Conservation (phyloP, 805 yeast genomes). For the Yamadazyma olivae region DNA sequence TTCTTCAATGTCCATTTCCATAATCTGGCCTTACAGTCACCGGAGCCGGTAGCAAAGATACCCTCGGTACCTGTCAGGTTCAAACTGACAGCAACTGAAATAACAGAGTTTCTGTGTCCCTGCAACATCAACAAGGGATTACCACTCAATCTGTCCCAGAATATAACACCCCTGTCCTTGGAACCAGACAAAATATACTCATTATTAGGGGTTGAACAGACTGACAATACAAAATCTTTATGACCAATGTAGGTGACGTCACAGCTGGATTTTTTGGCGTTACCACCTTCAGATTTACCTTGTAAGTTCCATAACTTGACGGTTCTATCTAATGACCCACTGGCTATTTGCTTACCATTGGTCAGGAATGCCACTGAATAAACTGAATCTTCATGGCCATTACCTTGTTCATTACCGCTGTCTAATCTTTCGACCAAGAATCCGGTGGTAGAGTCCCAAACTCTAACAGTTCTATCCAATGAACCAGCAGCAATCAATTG, state of each 20-base stretch:
- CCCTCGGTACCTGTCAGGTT: conserved; percentile 71
- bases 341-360: conserved; percentile 86
- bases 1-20: conserved; percentile 76
- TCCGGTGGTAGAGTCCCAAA: conserved; percentile 94
- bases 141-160: conserved; percentile 93
- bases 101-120: conserved; percentile 95
- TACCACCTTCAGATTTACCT: conserved; percentile 35
- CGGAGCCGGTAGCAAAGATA: conserved; percentile 94
- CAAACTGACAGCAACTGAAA: conserved; percentile 88
- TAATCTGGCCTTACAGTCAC: conserved; percentile 95
- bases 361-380: conserved; percentile 92
- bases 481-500: conserved; percentile 94
- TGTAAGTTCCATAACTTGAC: conserved; percentile 94
- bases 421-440: conserved; percentile 89
- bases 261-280: conserved; percentile 52
- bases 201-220: conserved; percentile 90
- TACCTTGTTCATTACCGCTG: conserved; percentile 80
- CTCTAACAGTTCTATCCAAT: conserved; percentile 90
- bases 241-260: conserved; percentile 94
- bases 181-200: conserved; percentile 91
- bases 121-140: conserved; percentile 93
- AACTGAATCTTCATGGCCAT: conserved; percentile 95
- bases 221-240: conserved; percentile 91
- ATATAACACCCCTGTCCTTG: conserved; percentile 93
- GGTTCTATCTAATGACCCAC: conserved; percentile 93